Evolutionary conservation across 169 alveolate species (phyloP).

Genomic region (Ichthyophthirius multifiliis): DNA sequence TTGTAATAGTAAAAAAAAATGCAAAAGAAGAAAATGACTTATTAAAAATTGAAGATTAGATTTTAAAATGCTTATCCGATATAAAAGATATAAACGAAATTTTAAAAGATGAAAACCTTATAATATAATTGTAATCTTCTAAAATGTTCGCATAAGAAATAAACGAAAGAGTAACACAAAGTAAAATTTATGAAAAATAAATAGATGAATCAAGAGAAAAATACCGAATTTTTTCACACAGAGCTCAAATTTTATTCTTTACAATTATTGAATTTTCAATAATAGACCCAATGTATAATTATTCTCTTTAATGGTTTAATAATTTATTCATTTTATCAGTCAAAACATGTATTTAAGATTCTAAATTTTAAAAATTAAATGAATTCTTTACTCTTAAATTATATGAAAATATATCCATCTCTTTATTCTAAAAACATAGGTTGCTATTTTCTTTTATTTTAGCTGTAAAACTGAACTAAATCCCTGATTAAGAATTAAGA

Average conservation of each 20-base stretch:
- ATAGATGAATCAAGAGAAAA: slow-evolving; percentile 91
- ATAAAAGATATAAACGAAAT: slow-evolving; percentile 84
- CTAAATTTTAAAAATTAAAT: too few relatives aligned
- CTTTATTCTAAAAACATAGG: too few relatives aligned
- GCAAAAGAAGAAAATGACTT: slow-evolving; percentile 85
- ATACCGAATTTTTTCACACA: slow-evolving; percentile 91
- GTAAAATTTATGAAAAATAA: slow-evolving; percentile 90
- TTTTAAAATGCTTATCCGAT: slow-evolving; percentile 85
- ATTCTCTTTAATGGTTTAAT: slow-evolving; percentile 94
- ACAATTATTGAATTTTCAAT: slow-evolving; percentile 89
- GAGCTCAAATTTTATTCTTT: slow-evolving; percentile 93
- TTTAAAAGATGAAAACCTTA: slow-evolving; percentile 89
- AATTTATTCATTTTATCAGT: slow-evolving; percentile 87
- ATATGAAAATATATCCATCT: too few relatives aligned
- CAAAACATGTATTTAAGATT: too few relatives aligned
- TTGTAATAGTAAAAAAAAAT: slow-evolving; percentile 83
- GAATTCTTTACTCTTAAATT: too few relatives aligned
- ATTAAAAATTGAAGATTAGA: slow-evolving; percentile 89
- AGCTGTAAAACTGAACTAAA: too few relatives aligned
- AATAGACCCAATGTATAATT: slow-evolving; percentile 95
- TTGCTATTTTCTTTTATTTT: too few relatives aligned
- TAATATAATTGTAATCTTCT: slow-evolving; percentile 84
- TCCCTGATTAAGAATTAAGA: too few relatives aligned
- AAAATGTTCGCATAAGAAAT: slow-evolving; percentile 89
- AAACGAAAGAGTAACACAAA: slow-evolving; percentile 85